phyloP scores from a whole-genome alignment of 495 filamentous ascomycete species.

The Aspergillus sparsus region DNA sequence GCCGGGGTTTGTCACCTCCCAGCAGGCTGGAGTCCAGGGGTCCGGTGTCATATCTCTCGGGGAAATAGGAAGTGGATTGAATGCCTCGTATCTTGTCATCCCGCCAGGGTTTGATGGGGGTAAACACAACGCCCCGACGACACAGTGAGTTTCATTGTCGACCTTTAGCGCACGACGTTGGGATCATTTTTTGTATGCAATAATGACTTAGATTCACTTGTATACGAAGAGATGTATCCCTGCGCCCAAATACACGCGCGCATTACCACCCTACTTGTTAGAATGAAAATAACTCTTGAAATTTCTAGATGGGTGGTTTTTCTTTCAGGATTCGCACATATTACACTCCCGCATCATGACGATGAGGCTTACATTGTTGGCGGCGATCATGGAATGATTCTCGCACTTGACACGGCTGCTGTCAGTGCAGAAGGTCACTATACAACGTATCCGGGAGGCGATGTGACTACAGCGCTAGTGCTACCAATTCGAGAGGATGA shows the following conservation, averaged over 20 bases:
- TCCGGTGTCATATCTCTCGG: conserved; percentile 37
- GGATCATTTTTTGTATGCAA: too few species aligned
- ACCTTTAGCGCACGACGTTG: neutral
- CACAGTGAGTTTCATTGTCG: conserved; percentile 43
- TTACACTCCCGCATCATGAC: conserved; percentile 49
- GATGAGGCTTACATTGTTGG: conserved; percentile 43
- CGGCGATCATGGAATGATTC: conserved; percentile 49
- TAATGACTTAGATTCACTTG: too few species aligned
- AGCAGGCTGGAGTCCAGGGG: conserved; percentile 46
- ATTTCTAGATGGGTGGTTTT: conserved; percentile 46
- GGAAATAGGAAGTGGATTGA: conserved; percentile 20
- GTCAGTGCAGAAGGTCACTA: conserved; percentile 51
- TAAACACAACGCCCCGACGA: conserved; percentile 50
- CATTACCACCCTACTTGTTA: neutral
- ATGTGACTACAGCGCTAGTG: conserved; percentile 42
- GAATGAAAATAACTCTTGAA: neutral
- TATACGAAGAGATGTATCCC: too few species aligned
- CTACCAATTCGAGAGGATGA: conserved; percentile 38
- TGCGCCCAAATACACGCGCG: too few species aligned
- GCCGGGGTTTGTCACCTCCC: conserved; percentile 42
- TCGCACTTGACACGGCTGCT: conserved; percentile 50
- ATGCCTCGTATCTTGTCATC: conserved; percentile 43
- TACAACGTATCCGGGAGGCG: conserved; percentile 48
- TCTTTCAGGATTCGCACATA: conserved; percentile 50
- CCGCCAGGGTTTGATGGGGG: conserved; percentile 52